These are phyloP conservation scores for Gentiana dahurica DNA, from an alignment of 257 asterid genomes.

Conservation along the genomic window DNA sequence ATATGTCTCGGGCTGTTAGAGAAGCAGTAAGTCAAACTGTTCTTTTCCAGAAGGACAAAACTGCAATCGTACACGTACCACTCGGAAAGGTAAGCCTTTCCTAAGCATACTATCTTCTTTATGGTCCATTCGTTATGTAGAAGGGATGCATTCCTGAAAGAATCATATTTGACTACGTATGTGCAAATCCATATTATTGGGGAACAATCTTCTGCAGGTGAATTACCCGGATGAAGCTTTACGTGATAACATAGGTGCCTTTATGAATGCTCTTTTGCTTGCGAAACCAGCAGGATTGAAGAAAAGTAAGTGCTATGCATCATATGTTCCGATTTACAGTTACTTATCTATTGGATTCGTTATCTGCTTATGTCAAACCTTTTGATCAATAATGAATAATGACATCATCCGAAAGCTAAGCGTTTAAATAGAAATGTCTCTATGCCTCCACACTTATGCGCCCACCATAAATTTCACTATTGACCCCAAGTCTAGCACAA, in stretches of 20 bases:
- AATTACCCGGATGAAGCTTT: constrained; percentile 68
- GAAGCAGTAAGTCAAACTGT: constrained; percentile 62
- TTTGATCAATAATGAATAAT: too few species aligned
- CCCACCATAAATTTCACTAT: too few species aligned
- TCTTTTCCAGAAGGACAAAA: constrained; percentile 83
- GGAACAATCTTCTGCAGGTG: constrained; percentile 37
- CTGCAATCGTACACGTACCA: constrained; percentile 94
- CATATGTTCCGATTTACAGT: constrained; percentile 6
- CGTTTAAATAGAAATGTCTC: too few species aligned
- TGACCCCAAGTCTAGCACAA: too few species aligned
- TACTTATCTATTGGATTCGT: neutral
- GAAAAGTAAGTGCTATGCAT: constrained; percentile 63
- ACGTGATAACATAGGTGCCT: constrained; percentile 83
- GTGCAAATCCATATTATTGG: neutral
- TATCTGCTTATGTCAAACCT: neutral
- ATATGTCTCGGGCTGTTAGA: constrained; percentile 59
- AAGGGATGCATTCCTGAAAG: constrained; percentile 1
- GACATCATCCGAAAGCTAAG: too few species aligned
- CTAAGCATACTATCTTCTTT: too few species aligned
- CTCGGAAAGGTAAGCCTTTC: constrained; percentile 71
- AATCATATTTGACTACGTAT: constrained; percentile 1
- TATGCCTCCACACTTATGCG: too few species aligned
- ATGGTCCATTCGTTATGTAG: neutral
- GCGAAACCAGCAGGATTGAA: constrained; percentile 89
- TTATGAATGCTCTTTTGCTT: constrained; percentile 77